Base-by-base conservation (phyloP, 192 early-diverging fungal species). In the Mortierella antarctica region DNA sequence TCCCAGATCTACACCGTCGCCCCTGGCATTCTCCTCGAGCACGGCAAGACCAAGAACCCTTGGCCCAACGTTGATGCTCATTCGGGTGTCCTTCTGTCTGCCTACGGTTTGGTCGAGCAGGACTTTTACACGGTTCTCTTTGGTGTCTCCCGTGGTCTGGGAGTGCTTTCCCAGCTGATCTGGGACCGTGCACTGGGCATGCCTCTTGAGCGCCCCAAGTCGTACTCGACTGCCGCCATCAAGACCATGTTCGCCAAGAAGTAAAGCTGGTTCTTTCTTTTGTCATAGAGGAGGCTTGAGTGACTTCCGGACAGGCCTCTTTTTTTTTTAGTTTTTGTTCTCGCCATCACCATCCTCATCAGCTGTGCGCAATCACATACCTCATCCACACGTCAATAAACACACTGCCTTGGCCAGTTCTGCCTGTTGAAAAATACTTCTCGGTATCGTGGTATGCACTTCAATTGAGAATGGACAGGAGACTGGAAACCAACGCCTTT, bases 11-110 rank as follows among this genome's bases (percentile, higher is more conserved):
- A 98, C 94, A 97, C 96, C 89, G 95, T 99, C 63, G 95, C 93
- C 18, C 98, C 98, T 14, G 94, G 92, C 63, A 95, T 98, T 57
- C 89, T 99, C 50, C 95, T 92, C 65, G 95, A 99, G 89, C 98
- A 99, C 88, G 98, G 98, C 74, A 99, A 98, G 93, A 98, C 96
- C 91, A 98, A 97, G 94, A 99, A 99, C 93, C 98, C 98, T 67
- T 99, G 95, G 95, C 98, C 98, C 86, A 99, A 99, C 86, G 97
- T 99, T 50, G 98, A 99, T 83, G 97, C 97, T 57, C 98, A 99
- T 93, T 95, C 93, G 63, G 98, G 98, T 85, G 96, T 97, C 74
- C 92, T 99, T 20, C 89, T 99, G 70, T 93, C 95, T 77, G 94
- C 97, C 92, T 99, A 93, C 83, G 96, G 96, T 62, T 89, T 99